Percentiles rank a stretch among this genome's conserved stretches.
Evolutionary conservation across 352 stramenopile species (phyloP).

Genomic region (Phytophthora sojae): DNA sequence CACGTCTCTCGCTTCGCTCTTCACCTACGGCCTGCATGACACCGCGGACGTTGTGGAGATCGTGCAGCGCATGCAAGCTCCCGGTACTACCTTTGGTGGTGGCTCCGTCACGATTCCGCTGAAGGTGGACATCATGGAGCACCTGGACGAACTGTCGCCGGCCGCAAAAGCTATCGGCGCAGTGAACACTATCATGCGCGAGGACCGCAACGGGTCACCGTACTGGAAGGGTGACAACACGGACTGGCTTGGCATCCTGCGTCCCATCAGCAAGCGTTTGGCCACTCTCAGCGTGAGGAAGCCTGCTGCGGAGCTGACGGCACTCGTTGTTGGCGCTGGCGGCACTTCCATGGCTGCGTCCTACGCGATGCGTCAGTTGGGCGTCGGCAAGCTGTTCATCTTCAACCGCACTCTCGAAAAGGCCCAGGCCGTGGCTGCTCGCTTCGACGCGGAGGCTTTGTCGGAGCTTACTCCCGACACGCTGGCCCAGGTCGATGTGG

Average conservation of each 20-base stretch:
- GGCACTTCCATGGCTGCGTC: constrained; percentile 95
- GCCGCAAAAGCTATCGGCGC: constrained; percentile 97
- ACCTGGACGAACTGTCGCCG: constrained; percentile 93
- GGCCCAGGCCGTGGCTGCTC: constrained; percentile 85
- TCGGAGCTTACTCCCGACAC: constrained; percentile 58
- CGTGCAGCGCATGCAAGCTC: constrained; percentile 50
- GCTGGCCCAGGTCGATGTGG: constrained; percentile 79
- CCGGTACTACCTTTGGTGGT: constrained; percentile 87
- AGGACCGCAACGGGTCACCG: constrained; percentile 50
- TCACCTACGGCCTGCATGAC: constrained; percentile 92
- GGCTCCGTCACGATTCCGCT: constrained; percentile 98
- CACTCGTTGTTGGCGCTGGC: constrained; percentile 92
- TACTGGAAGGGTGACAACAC: constrained; percentile 96
- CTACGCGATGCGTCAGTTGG: constrained; percentile 93
- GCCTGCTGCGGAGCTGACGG: constrained; percentile 42
- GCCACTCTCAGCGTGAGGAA: constrained; percentile 12
- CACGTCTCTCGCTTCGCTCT: constrained; percentile 76
- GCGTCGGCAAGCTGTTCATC: constrained; percentile 88
- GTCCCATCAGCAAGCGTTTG: constrained; percentile 87
- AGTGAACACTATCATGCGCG: constrained; percentile 97
- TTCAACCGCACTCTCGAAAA: constrained; percentile 97
- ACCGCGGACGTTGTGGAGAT: constrained; percentile 59
- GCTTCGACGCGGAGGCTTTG: constrained; percentile 88
- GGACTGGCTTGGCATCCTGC: constrained; percentile 98
- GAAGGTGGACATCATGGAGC: constrained; percentile 95